A percentile compares a stretch with the other conserved stretches of the same genome.
These are phyloP conservation scores for Claviceps lovelessii DNA, from an alignment of 2,329 filamentous ascomycete genomes.

Conservation along the genomic window DNA sequence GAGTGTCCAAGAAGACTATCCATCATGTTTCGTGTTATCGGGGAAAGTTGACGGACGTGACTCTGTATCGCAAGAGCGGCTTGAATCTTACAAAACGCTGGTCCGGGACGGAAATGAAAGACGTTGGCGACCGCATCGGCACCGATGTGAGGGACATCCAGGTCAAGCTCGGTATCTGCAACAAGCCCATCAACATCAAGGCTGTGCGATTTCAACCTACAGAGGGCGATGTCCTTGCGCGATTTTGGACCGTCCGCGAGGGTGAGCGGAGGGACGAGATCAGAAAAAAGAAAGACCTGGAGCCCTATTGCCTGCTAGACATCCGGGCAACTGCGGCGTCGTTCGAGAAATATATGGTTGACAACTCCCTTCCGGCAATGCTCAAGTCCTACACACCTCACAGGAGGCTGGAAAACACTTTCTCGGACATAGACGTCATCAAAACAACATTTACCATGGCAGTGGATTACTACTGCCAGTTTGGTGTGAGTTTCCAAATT, in stretches of 20 bases:
- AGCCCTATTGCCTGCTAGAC: conserved; percentile 26
- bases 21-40: conserved; percentile 31
- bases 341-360: conserved; percentile 23
- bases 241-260: conserved; percentile 22
- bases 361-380: conserved; percentile 15
- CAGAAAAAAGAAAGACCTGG: conserved; percentile 18
- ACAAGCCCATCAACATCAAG: conserved; percentile 20
- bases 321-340: conserved; percentile 19
- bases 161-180: conserved; percentile 24
- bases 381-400: conserved; percentile 11
- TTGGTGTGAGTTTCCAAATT: conserved; percentile 10
- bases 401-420: not conserved
- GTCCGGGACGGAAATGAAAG: conserved; percentile 24
- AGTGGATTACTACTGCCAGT: conserved; percentile 10
- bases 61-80: conserved; percentile 28
- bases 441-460: conserved; percentile 11
- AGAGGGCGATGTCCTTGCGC: conserved; percentile 22
- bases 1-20: conserved; percentile 31
- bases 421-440: conserved; percentile 6
- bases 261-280: conserved; percentile 9
- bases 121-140: conserved; percentile 23
- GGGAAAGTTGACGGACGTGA: conserved; percentile 26
- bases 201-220: conserved; percentile 28
- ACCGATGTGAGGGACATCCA: conserved; percentile 18
- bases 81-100: conserved; percentile 30